A percentile compares a stretch with the other conserved stretches of the same genome.
These are phyloP conservation scores for Cyberlindnera mississippiensis DNA, from an alignment of 805 yeast species.

Conservation along the genomic window DNA sequence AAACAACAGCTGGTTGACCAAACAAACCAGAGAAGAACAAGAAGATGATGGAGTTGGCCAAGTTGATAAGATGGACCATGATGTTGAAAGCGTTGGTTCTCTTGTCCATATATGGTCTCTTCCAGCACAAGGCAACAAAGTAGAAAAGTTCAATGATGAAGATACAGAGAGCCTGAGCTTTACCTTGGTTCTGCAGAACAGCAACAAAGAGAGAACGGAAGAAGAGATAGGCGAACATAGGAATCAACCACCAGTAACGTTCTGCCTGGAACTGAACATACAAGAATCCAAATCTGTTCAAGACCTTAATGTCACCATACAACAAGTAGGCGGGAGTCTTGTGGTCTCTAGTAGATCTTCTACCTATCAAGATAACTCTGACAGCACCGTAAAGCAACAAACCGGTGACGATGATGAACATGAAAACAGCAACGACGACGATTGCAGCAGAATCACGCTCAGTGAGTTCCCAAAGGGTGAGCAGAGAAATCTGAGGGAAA, in stretches of 20 bases:
- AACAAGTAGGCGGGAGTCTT: constrained; percentile 90
- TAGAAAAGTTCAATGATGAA: constrained; percentile 73
- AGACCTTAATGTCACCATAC: constrained; percentile 74
- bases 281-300: constrained; percentile 87
- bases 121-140: constrained; percentile 59
- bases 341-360: constrained; percentile 63
- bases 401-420: constrained; percentile 53
- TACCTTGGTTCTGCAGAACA: constrained; percentile 75
- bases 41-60: constrained; percentile 81
- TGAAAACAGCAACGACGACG: constrained; percentile 71
- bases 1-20: constrained; percentile 80
- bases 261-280: constrained; percentile 90
- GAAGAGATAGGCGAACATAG: constrained; percentile 61
- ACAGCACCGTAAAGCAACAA: constrained; percentile 69
- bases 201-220: constrained; percentile 82
- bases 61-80: constrained; percentile 71
- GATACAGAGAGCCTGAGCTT: constrained; percentile 72
- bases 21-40: constrained; percentile 84
- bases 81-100: constrained; percentile 93
- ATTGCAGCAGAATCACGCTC: constrained; percentile 80
- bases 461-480: constrained; percentile 88
- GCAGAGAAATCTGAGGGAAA: constrained; percentile 78
- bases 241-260: constrained; percentile 74
- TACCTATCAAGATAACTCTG: constrained; percentile 72
- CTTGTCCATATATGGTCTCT: constrained; percentile 90